phyloP scores from a whole-genome alignment of 192 early-diverging fungal species.

The Lunasporangiospora selenospora region DNA sequence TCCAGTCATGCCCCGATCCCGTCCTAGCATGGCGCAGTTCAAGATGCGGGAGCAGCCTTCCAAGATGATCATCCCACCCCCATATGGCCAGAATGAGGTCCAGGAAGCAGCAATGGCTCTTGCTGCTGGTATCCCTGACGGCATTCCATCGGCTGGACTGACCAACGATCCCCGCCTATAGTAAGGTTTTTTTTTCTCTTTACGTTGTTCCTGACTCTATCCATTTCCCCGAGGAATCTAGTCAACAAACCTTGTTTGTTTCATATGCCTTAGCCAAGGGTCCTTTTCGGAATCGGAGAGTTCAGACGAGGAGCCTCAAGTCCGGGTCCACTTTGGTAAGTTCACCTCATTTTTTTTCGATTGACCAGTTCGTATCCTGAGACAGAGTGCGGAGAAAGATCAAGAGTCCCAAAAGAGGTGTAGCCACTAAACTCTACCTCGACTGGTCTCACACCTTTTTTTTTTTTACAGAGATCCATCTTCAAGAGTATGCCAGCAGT shows the following conservation, averaged over 20 bases:
- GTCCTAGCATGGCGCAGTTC: conserved; percentile 29
- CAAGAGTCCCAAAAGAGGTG: too few species aligned
- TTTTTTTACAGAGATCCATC: conserved; percentile 21
- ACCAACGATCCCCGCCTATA: too few species aligned
- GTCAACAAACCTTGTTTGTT: too few species aligned
- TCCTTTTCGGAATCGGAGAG: conserved; percentile 13
- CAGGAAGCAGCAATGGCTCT: conserved; percentile 30
- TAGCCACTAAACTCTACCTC: too few species aligned
- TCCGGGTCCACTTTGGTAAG: conserved; percentile 32
- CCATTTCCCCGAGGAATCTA: too few species aligned
- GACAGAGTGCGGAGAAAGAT: too few species aligned
- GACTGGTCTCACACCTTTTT: too few species aligned
- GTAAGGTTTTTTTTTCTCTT: too few species aligned
- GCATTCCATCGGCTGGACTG: too few species aligned
- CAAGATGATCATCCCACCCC: conserved; percentile 42
- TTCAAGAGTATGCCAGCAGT: conserved; percentile 28
- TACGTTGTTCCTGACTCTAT: too few species aligned
- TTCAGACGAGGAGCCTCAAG: conserved; percentile 32
- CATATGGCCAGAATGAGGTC: conserved; percentile 24
- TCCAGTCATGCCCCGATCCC: conserved; percentile 22
- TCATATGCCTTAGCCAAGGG: conserved; percentile 3
- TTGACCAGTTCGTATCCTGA: too few species aligned
- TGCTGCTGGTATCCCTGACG: conserved; percentile 39
- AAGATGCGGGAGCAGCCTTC: conserved; percentile 16
- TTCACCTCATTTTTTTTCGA: too few species aligned